Conservation (phyloP, 2,329 filamentous ascomycete genomes). For the Trichoderma sp. region DNA sequence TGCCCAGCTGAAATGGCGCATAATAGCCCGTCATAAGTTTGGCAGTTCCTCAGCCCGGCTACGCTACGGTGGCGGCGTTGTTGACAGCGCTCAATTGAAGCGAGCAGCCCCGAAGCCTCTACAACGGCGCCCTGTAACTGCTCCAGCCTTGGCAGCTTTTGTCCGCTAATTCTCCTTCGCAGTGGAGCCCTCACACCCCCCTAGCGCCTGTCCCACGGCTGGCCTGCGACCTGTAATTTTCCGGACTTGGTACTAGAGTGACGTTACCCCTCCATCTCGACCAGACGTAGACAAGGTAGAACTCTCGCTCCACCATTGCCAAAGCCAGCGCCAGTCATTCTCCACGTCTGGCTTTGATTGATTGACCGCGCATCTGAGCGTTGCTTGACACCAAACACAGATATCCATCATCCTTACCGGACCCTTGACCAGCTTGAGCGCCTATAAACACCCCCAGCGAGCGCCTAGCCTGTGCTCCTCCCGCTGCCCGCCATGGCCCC, state of each 20-base stretch:
- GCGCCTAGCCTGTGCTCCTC: not conserved
- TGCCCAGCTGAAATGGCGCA: not conserved
- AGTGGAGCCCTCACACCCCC: not conserved
- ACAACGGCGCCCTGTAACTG: not conserved
- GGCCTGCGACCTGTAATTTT: conserved; percentile 8
- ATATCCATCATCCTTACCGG: not conserved
- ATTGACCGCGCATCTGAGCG: conserved; percentile 16
- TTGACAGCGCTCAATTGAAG: not conserved
- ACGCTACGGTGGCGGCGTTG: not conserved
- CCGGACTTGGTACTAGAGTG: conserved; percentile 17
- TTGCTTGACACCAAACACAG: not conserved
- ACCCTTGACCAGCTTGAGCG: not conserved
- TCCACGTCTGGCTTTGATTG: conserved; percentile 20
- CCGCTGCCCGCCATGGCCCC: conserved; percentile 44
- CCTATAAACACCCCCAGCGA: not conserved
- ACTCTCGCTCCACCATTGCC: conserved; percentile 12
- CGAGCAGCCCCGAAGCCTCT: not conserved
- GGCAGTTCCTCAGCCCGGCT: not conserved
- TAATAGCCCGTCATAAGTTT: not conserved
- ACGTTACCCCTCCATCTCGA: conserved; percentile 20
- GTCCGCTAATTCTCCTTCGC: conserved; percentile 2
- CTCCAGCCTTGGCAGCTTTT: not conserved
- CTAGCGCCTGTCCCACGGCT: not conserved
- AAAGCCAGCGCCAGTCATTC: conserved; percentile 5
- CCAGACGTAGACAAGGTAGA: not conserved